phyloP scores from a whole-genome alignment of 768 basidiomycete genomes.

The Kwoniella newhampshirensis region DNA sequence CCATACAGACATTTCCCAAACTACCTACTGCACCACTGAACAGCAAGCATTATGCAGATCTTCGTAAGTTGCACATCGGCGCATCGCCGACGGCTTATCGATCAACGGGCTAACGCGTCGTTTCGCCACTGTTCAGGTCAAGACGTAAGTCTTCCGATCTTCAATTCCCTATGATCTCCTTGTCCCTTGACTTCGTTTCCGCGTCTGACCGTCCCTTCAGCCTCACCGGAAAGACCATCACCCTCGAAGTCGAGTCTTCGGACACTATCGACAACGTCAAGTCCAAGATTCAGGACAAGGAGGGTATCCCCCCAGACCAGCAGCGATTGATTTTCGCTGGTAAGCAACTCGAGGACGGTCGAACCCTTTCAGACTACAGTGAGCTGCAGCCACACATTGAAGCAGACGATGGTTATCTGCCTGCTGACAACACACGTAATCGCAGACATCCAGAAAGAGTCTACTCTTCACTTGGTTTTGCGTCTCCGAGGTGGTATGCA shows the following conservation, averaged over 20 bases:
- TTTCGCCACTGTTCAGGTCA: conserved; percentile 57
- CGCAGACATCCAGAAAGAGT: conserved; percentile 52
- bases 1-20: not conserved
- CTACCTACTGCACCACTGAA: not conserved
- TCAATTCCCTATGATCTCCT: not conserved
- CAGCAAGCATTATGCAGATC: conserved; percentile 71
- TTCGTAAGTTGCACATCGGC: conserved; percentile 59
- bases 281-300: conserved; percentile 91
- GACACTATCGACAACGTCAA: conserved; percentile 92
- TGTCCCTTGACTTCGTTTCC: not conserved
- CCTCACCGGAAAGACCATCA: conserved; percentile 97
- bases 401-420: no score
- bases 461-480: conserved; percentile 59
- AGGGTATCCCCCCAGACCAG: conserved; percentile 88
- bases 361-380: conserved; percentile 84
- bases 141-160: conserved; percentile 65
- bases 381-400: conserved; percentile 7
- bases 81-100: not conserved
- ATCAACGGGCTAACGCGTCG: conserved; percentile 5
- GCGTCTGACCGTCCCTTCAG: conserved; percentile 12
- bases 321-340: conserved; percentile 61
- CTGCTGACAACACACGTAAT: not conserved
- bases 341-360: conserved; percentile 45
- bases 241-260: conserved; percentile 80
- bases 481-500: conserved; percentile 81